A percentile compares a stretch with the other conserved stretches of the same genome.
phyloP scores from a whole-genome alignment of 2,329 filamentous ascomycete species.

The Westerdykella aurantiaca region DNA sequence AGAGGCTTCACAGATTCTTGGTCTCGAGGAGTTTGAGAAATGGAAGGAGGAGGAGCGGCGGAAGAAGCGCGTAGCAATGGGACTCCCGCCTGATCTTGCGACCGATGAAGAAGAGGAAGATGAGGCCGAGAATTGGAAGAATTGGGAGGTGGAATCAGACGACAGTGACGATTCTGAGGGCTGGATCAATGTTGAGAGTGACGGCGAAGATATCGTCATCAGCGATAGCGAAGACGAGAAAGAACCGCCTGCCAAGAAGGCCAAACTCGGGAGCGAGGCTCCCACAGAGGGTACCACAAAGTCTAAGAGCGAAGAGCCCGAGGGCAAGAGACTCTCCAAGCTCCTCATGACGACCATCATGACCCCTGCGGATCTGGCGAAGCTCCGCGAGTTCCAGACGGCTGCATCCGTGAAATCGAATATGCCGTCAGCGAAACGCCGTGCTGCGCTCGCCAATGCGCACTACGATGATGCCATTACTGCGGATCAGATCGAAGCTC shows the following conservation, averaged over 20 bases:
- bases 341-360: constrained; percentile 91
- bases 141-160: constrained; percentile 58
- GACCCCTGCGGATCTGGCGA: constrained; percentile 91
- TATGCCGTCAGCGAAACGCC: constrained; percentile 43
- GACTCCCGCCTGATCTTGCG: constrained; percentile 56
- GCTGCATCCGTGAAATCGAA: constrained; percentile 64
- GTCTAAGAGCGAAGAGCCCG: constrained; percentile 31
- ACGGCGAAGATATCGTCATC: constrained; percentile 69
- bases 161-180: constrained; percentile 70
- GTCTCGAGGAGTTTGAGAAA: constrained; percentile 81
- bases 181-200: constrained; percentile 86
- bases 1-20: constrained; percentile 78
- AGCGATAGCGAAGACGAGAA: constrained; percentile 66
- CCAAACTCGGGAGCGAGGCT: constrained; percentile 49
- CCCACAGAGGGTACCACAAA: constrained; percentile 29
- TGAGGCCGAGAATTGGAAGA: constrained; percentile 51
- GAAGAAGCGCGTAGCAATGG: constrained; percentile 64
- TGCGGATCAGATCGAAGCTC: constrained; percentile 84
- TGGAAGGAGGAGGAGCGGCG: constrained; percentile 89
- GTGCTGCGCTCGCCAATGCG: constrained; percentile 43
- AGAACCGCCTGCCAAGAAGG: constrained; percentile 59
- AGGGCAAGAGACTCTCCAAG: constrained; percentile 45
- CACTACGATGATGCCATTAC: constrained; percentile 86
- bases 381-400: constrained; percentile 80
- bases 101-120: constrained; percentile 57